Conservation (phyloP, 148 eudicot genomes). For the Rhododendron ovatum region DNA sequence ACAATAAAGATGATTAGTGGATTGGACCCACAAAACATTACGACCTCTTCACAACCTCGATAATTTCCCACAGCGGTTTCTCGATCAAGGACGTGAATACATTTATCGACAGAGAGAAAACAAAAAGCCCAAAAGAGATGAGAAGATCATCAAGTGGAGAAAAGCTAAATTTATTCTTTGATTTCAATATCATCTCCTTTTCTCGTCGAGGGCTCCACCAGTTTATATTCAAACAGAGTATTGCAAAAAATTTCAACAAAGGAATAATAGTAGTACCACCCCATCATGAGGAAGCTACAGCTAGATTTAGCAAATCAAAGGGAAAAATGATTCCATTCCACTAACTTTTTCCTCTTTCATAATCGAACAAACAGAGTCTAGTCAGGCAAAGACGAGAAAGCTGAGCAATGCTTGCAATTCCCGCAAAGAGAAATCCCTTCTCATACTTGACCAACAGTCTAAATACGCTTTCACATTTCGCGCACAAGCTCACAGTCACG, state of each 20-base stretch:
- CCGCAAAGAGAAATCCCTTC: constrained; percentile 1
- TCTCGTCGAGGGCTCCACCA: neutral
- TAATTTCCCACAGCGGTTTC: neutral
- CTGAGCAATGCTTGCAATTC: neutral
- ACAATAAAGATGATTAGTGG: neutral
- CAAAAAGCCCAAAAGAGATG: neutral
- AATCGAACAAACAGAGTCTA: neutral
- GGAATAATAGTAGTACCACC: neutral
- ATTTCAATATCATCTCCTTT: neutral
- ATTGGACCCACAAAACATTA: neutral
- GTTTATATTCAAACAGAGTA: neutral
- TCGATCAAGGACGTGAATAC: neutral
- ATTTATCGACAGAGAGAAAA: neutral
- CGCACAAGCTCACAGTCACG: neutral
- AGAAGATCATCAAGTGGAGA: neutral
- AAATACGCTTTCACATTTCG: neutral
- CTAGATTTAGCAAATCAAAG: neutral
- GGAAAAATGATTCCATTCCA: neutral
- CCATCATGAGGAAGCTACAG: neutral
- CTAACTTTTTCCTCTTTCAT: neutral
- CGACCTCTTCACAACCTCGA: neutral
- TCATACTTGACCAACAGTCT: neutral
- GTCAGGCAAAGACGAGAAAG: neutral
- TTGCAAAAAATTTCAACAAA: neutral
- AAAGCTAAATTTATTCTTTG: neutral